Conservation (phyloP, 2,329 filamentous ascomycete genomes). For the Phaeosphaeria sp. region DNA sequence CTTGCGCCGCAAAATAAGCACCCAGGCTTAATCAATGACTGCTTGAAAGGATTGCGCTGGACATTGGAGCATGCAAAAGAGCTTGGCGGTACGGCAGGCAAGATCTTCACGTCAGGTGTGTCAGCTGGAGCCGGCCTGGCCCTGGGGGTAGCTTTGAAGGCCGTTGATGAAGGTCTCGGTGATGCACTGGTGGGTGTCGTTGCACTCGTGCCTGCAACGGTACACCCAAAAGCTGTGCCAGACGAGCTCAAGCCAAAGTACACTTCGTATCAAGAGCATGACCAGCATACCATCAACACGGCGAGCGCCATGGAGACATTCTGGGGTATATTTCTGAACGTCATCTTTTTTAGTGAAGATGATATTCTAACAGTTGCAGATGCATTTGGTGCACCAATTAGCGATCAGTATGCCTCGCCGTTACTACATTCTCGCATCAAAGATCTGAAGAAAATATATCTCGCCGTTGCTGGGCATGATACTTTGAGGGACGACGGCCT, state of each 20-base stretch:
- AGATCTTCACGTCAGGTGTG: conserved; percentile 45
- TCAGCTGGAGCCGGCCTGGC: conserved; percentile 51
- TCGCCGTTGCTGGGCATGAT: conserved; percentile 40
- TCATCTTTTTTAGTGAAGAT: conserved; percentile 22
- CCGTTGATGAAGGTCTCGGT: conserved; percentile 46
- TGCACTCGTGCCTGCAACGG: conserved; percentile 45
- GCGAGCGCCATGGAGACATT: conserved; percentile 43
- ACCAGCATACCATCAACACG: conserved; percentile 46
- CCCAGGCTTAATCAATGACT: conserved; percentile 44
- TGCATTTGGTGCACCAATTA: conserved; percentile 40
- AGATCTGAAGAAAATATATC: conserved; percentile 41
- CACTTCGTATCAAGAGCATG: conserved; percentile 47
- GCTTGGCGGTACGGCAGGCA: conserved; percentile 31
- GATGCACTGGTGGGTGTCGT: conserved; percentile 48
- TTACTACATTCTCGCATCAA: conserved; percentile 38
- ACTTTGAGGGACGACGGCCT: conserved; percentile 46
- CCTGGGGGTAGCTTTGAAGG: conserved; percentile 45
- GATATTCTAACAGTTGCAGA: conserved; percentile 26
- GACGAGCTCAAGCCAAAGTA: conserved; percentile 42
- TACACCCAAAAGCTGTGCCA: conserved; percentile 48
- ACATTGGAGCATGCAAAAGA: conserved; percentile 32
- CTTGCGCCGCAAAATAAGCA: conserved; percentile 45
- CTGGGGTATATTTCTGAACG: conserved; percentile 30
- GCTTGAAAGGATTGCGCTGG: conserved; percentile 43
- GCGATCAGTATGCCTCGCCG: conserved; percentile 41